Evolutionary conservation across 352 stramenopile genomes (phyloP), one percentile per base, ranked within the genome.

Genomic region (Pythium vanterpoolii): DNA sequence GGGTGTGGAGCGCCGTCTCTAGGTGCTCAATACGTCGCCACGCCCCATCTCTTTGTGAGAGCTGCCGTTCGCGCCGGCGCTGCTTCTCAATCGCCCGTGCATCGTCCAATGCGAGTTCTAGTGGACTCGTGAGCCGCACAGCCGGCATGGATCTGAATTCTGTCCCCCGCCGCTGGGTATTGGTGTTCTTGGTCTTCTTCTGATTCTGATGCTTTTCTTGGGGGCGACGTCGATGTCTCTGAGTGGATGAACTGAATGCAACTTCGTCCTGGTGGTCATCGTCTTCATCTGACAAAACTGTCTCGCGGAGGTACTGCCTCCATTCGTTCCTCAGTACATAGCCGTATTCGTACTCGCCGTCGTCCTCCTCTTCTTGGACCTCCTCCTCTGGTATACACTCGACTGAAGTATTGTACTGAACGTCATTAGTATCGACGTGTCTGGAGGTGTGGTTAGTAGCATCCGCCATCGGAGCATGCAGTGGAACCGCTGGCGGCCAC

Each of bases 321-420:
- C 85, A 94, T 48, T 89, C 82, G 39, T 94, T 74, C 23, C 67
- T 86, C 52, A 94, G 54, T 45, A 91, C 76, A 40, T 80, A 92
- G 24, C 64, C 76, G 36, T 87, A 91, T 48, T 91, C 82, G 55
- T 76, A 91, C 44, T 88, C 83, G 19, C 57, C 69, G 16, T 73
- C 70, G 3, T 69, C 68, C 0, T 67, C 70, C 9, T 44, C 54
- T 4, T 56, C 54, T 6, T 59, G 21, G 7, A 65, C 57, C 24
- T 44, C 31, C n/a, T 51, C 52, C 24, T 19, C 40, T n/a, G 5
- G 16, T 16, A n/a, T 16, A 13, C 28, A 42, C 34, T 16, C 34
- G 34, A 5, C 5, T 16, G 34, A 9, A 4, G 14, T 1, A 42
- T 16, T 18, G 19, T 42, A 42, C 13, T 16, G 5, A 19, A 13